Evolutionary conservation across 164 flowering plant genomes (phyloP).

Genomic region (Tetracentron sinense): DNA sequence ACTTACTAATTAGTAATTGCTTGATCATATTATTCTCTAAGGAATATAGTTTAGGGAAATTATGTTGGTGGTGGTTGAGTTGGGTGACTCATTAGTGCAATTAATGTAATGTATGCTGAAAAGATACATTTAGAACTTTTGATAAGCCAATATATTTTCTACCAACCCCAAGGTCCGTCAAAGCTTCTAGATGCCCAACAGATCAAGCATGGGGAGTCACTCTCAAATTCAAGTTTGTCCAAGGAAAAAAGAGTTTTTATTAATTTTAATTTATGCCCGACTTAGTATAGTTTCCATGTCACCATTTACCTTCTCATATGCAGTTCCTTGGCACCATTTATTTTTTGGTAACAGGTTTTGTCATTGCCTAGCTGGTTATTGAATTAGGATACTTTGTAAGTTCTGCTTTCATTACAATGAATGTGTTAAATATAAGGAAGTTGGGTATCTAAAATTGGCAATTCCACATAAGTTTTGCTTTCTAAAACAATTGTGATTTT

Average conservation of each 20-base stretch:
- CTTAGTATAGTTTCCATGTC: not conserved
- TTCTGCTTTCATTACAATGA: not conserved
- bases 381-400: not conserved
- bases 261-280: not conserved
- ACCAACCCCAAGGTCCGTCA: too few relatives aligned
- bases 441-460: not conserved
- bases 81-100: too few relatives aligned
- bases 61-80: not conserved
- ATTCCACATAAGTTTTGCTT: not conserved
- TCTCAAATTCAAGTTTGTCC: too few relatives aligned
- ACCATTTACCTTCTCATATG: not conserved
- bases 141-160: not conserved
- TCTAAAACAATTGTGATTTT: slow-evolving; percentile 4
- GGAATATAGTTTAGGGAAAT: too few relatives aligned
- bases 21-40: too few relatives aligned
- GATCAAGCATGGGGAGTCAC: not conserved
- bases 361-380: not conserved
- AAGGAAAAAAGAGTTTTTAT: too few relatives aligned
- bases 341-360: not conserved
- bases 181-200: not conserved
- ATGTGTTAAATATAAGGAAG: not conserved
- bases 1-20: too few relatives aligned
- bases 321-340: not conserved
- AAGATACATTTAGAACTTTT: too few relatives aligned
- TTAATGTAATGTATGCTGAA: too few relatives aligned